Evolutionary conservation across 192 early-diverging fungal species (phyloP).

Genomic region (Chytriomyces sp.): DNA sequence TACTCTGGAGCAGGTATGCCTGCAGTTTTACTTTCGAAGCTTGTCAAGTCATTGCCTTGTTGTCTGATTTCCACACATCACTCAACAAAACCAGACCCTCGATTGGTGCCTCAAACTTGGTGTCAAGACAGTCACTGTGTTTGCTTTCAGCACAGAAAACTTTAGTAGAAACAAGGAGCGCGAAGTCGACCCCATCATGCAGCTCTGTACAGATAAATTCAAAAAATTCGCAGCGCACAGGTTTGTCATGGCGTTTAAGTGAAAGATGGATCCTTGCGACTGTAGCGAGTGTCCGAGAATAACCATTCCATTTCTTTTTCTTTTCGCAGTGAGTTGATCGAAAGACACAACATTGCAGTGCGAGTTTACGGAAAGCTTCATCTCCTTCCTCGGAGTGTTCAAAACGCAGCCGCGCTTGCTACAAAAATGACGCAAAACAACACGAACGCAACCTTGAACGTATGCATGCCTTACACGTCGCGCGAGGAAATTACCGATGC

Average conservation of each 20-base stretch:
- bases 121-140: constrained; percentile 85
- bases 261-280: neutral
- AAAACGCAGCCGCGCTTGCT: constrained; percentile 61
- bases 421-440: constrained; percentile 63
- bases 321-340: constrained; percentile 70
- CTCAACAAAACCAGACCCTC: constrained; percentile 61
- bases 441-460: constrained; percentile 78
- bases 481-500: constrained; percentile 88
- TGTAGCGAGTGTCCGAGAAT: neutral
- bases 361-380: constrained; percentile 78
- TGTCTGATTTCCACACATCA: no score
- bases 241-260: constrained; percentile 42
- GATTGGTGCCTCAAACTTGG: constrained; percentile 89
- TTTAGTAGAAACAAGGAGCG: constrained; percentile 80
- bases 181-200: constrained; percentile 88
- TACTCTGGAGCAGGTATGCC: constrained; percentile 78
- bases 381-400: constrained; percentile 72
- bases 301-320: neutral
- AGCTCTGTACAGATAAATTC: constrained; percentile 77
- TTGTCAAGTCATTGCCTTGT: no score
- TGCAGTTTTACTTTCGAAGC: no score
- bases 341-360: constrained; percentile 73
- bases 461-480: constrained; percentile 91
- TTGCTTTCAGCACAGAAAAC: constrained; percentile 98
- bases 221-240: constrained; percentile 72